Evolutionary conservation across 2,329 filamentous ascomycete genomes (phyloP).

Genomic region (Pseudogymnoascus sp.): DNA sequence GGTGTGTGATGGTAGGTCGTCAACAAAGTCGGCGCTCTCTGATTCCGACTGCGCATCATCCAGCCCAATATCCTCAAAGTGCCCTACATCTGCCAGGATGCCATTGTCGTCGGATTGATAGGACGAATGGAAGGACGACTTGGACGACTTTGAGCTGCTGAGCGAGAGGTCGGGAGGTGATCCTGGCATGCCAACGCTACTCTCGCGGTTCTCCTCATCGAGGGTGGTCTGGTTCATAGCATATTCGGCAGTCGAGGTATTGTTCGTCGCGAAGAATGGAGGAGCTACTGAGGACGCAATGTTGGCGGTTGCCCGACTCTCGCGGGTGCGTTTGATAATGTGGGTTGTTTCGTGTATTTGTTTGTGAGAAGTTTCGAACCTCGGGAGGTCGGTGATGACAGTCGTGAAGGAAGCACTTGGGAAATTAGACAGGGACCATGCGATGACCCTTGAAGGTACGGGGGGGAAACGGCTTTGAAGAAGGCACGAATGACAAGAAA

Average conservation of each 20-base stretch:
- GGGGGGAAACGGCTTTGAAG: background rate
- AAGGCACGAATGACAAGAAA: background rate
- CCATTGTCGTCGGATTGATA: conserved; percentile 64
- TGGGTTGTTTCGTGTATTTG: background rate
- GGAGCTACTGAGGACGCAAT: conserved; percentile 3
- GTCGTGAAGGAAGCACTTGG: background rate
- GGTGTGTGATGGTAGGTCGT: background rate
- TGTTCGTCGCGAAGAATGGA: conserved; percentile 1
- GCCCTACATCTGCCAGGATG: conserved; percentile 61
- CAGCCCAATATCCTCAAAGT: conserved; percentile 91
- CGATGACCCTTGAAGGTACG: background rate
- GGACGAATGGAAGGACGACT: conserved; percentile 78
- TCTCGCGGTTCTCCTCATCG: conserved; percentile 27
- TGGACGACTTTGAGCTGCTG: conserved; percentile 71
- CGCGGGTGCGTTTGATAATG: background rate
- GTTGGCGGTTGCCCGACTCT: conserved; percentile 7
- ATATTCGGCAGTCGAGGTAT: background rate
- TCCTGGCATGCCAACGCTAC: conserved; percentile 37
- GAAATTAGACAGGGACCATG: conserved; percentile 8
- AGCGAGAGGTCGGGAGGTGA: conserved; percentile 69
- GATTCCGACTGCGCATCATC: conserved; percentile 44
- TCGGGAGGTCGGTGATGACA: background rate
- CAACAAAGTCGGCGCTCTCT: conserved; percentile 24
- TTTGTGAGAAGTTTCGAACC: background rate
- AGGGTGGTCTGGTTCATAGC: conserved; percentile 1